Conservation (phyloP, 2,329 filamentous ascomycete species). For the Pseudocercospora crystallina region DNA sequence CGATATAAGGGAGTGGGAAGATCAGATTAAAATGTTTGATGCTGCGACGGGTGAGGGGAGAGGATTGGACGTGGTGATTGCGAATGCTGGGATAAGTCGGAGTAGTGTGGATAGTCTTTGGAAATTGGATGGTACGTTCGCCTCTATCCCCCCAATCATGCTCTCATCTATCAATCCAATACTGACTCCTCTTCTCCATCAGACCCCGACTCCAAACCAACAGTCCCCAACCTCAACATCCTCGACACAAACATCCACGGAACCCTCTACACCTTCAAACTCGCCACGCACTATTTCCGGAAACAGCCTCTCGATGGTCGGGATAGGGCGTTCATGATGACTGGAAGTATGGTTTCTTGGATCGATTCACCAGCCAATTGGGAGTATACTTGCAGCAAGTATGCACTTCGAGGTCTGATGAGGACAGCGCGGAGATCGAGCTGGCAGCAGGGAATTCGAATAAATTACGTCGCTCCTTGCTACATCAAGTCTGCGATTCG, state of each 20-base stretch:
- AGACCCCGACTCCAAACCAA: slow-evolving; percentile 20
- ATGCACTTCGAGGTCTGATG: slow-evolving; percentile 48
- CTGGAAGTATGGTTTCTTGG: slow-evolving; percentile 49
- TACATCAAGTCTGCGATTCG: not conserved
- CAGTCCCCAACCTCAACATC: slow-evolving; percentile 28
- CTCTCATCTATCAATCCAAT: slow-evolving; percentile 10
- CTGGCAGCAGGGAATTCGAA: slow-evolving; percentile 46
- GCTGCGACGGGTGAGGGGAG: slow-evolving; percentile 20
- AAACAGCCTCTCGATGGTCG: slow-evolving; percentile 36
- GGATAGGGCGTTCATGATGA: slow-evolving; percentile 53
- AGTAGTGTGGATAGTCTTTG: slow-evolving; percentile 1
- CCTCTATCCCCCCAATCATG: too few relatives aligned
- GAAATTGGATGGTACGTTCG: not conserved
- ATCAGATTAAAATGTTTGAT: slow-evolving; percentile 34
- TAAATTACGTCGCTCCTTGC: slow-evolving; percentile 42
- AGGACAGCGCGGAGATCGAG: slow-evolving; percentile 36
- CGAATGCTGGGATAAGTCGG: slow-evolving; percentile 30
- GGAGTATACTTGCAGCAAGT: slow-evolving; percentile 36
- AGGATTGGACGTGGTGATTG: slow-evolving; percentile 29
- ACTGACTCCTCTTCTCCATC: slow-evolving; percentile 22
- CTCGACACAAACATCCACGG: slow-evolving; percentile 27
- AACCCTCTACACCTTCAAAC: slow-evolving; percentile 29
- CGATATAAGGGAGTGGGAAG: slow-evolving; percentile 31
- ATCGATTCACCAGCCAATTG: slow-evolving; percentile 49
- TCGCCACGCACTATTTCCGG: slow-evolving; percentile 43